Evolutionary conservation across 1,139 yeast species (phyloP).

Genomic region (Taiozyma sp.): DNA sequence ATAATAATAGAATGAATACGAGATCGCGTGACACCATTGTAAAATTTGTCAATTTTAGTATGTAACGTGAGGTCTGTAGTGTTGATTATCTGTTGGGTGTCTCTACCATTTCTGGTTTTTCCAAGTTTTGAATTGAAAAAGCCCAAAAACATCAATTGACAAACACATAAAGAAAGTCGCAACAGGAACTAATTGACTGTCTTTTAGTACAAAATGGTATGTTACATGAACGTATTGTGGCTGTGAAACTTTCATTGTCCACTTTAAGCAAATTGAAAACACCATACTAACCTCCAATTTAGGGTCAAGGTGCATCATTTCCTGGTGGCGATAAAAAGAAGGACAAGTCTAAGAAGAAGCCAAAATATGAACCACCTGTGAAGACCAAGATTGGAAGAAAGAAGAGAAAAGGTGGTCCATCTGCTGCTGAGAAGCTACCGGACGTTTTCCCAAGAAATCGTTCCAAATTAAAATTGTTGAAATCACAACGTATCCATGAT

Average conservation of each 20-base stretch:
- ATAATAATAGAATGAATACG: slow-evolving; percentile 25
- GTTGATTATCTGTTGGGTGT: neutral
- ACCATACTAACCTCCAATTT: slow-evolving; percentile 5
- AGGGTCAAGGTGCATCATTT: slow-evolving; percentile 82
- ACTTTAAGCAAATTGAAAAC: neutral
- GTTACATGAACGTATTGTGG: neutral
- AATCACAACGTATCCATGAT: slow-evolving; percentile 95
- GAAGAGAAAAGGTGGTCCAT: slow-evolving; percentile 90
- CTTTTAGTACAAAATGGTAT: slow-evolving; percentile 5
- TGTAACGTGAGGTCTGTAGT: neutral
- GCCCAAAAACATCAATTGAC: neutral
- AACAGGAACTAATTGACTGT: neutral
- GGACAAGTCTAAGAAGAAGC: slow-evolving; percentile 73
- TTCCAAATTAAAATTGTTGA: slow-evolving; percentile 83
- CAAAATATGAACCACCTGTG: slow-evolving; percentile 98
- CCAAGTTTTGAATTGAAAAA: neutral
- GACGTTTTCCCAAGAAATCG: slow-evolving; percentile 89
- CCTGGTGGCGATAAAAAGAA: slow-evolving; percentile 70
- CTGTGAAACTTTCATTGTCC: neutral
- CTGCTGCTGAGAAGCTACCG: slow-evolving; percentile 80
- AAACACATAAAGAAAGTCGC: neutral
- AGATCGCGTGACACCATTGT: neutral
- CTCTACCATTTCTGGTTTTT: neutral
- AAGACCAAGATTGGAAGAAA: slow-evolving; percentile 89
- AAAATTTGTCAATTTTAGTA: neutral